Evolutionary conservation across 768 basidiomycete genomes (phyloP), one percentile per base, ranked within the genome.

Genomic region (Mycena leptocephala): DNA sequence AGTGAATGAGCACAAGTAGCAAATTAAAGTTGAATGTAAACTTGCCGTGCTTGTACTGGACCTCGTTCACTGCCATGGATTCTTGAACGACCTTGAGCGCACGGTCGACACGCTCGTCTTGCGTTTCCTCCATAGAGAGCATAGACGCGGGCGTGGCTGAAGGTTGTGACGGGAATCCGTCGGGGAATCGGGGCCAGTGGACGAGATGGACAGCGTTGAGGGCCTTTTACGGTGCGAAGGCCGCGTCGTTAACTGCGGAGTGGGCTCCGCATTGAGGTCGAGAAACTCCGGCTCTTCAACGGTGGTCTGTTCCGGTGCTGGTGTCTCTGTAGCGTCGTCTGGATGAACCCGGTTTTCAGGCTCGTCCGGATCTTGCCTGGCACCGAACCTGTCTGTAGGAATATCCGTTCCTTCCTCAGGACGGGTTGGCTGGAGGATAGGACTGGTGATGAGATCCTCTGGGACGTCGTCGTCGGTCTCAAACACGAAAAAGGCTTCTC

Each of bases 401-500:
- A 83, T 72, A 43, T 80, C 68, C 75, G 77, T 80, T 48, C 80
- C 79, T 41, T 85, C 82, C 46, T 88, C 88, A 5, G 87, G 88
- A 32, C 87, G 86, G 3, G 93, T 93, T 11, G 95, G 92, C 75
- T 93, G 88, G 18, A 98, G 91, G 28, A 99, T 87, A 30, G 98
- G 98, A 85, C 95, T 96, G 0, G 98, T 99, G 77, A 97, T 95
- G 76, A 99, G 92, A 82, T 97, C 95, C 59, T 92, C 94, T 4
- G 98, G 98, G 35, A 99, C 93, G 73, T 99, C 97, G 46, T 94
- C 96, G 48, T 97, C 96, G 0, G 98, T 99, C 85, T 99, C 98
- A 79, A 99, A 96, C 48, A 99, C 95, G 81, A 99, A 99, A 89
- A 99, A 99, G 0, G 97, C 98, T 86, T 99, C 98, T 6, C 98